These are phyloP conservation scores for Solanum clarkiae DNA, from an alignment of 257 asterid genomes.

Conservation along the genomic window DNA sequence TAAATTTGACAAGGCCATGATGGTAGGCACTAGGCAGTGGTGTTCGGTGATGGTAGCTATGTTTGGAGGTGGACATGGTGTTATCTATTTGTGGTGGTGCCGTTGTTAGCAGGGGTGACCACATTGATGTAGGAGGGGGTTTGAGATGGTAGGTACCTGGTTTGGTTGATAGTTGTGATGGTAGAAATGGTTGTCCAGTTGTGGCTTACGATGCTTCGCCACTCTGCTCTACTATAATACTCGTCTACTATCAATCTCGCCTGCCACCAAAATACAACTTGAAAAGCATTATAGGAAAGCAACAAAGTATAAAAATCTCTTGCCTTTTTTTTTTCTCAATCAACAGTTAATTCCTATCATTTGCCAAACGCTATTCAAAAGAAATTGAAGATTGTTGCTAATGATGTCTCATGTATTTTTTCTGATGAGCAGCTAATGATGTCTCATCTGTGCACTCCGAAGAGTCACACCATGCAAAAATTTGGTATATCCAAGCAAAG, in stretches of 20 bases:
- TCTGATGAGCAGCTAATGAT: slow-evolving; percentile 17
- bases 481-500: slow-evolving; percentile 72
- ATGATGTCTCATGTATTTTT: slow-evolving; percentile 35
- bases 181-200: background rate
- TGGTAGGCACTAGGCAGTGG: background rate
- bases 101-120: background rate
- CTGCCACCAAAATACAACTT: background rate
- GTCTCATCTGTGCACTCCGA: slow-evolving; percentile 66
- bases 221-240: background rate
- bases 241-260: background rate
- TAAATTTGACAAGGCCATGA: background rate
- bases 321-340: background rate
- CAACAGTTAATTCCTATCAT: background rate
- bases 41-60: background rate
- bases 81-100: background rate
- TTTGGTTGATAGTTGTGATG: background rate
- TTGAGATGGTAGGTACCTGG: background rate
- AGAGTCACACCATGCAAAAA: slow-evolving; percentile 88
- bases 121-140: background rate
- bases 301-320: background rate
- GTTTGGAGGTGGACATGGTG: background rate
- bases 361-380: background rate
- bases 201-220: background rate
- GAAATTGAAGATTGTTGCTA: slow-evolving; percentile 1
- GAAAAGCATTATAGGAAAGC: background rate